These are phyloP conservation scores for Zoysia japonica DNA, from an alignment of 176 grass and related monocot genomes.

Conservation along the genomic window DNA sequence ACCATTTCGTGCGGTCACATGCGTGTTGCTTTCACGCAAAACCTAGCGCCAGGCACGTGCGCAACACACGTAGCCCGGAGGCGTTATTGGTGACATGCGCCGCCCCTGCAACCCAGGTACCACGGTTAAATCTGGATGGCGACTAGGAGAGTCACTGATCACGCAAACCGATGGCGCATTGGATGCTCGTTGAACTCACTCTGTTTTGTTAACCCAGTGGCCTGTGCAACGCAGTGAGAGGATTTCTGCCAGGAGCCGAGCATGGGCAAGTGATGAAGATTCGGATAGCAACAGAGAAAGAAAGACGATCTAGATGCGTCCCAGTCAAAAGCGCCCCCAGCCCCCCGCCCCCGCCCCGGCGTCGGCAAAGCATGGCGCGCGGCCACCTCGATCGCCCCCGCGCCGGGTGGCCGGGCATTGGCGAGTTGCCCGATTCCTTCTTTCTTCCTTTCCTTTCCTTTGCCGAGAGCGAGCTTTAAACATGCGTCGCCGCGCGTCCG, in stretches of 20 bases:
- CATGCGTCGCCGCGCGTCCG: not conserved
- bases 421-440: not conserved
- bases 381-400: slow-evolving; percentile 10
- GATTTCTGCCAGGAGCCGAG: not conserved
- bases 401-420: not conserved
- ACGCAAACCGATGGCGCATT: not conserved
- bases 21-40: not conserved
- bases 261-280: not conserved
- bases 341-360: not conserved
- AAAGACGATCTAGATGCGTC: not conserved
- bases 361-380: slow-evolving; percentile 1
- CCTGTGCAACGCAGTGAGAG: not conserved
- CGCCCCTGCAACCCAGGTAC: not conserved
- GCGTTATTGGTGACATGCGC: not conserved
- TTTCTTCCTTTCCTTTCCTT: not conserved
- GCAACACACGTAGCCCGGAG: not conserved
- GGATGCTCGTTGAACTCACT: not conserved
- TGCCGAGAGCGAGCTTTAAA: not conserved
- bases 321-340: slow-evolving; percentile 11
- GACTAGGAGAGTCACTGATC: not conserved
- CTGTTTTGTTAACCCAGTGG: not conserved
- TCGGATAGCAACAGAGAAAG: not conserved
- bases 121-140: too few relatives aligned
- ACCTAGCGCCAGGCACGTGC: slow-evolving; percentile 28
- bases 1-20: slow-evolving; percentile 1